A percentile compares a stretch with the other conserved stretches of the same genome.
phyloP scores from a whole-genome alignment of 306 rosid genomes.

The Vigna mungo region DNA sequence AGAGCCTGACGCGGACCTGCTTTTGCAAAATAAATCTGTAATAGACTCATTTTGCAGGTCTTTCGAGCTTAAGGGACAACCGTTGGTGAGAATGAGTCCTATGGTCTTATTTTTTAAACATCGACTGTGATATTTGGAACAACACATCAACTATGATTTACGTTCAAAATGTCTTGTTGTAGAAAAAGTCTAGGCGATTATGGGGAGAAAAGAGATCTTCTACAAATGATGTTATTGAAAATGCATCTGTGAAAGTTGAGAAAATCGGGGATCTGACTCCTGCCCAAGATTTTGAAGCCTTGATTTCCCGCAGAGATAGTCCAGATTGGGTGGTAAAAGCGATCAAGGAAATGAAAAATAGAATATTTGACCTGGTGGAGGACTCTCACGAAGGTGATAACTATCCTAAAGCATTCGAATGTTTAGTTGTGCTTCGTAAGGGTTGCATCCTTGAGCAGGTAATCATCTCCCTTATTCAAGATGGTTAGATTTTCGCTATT shows the following conservation, averaged over 20 bases:
- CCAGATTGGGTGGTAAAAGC: slow-evolving; percentile 81
- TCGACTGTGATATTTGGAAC: no score
- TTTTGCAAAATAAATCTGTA: slow-evolving; percentile 58
- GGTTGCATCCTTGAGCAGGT: slow-evolving; percentile 91
- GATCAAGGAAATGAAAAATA: slow-evolving; percentile 67
- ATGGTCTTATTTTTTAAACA: not conserved
- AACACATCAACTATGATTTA: slow-evolving; percentile 14
- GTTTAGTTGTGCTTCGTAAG: slow-evolving; percentile 76
- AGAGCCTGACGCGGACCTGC: slow-evolving; percentile 66
- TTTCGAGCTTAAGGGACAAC: slow-evolving; percentile 71
- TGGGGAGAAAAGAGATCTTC: slow-evolving; percentile 53
- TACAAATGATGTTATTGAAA: slow-evolving; percentile 43
- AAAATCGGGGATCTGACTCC: slow-evolving; percentile 72
- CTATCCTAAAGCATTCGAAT: slow-evolving; percentile 67
- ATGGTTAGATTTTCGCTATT: not conserved
- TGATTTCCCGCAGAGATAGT: slow-evolving; percentile 75
- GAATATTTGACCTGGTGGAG: slow-evolving; percentile 68
- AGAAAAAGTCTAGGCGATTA: slow-evolving; percentile 61
- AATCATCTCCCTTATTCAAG: not conserved
- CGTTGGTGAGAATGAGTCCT: slow-evolving; percentile 53
- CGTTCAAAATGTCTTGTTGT: slow-evolving; percentile 50
- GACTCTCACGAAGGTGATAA: slow-evolving; percentile 76
- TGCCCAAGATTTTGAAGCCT: slow-evolving; percentile 83
- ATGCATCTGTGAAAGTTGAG: slow-evolving; percentile 58
- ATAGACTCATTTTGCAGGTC: slow-evolving; percentile 53